Base-by-base conservation (phyloP, 768 basidiomycete species). In the Rhodotorula toruloides region DNA sequence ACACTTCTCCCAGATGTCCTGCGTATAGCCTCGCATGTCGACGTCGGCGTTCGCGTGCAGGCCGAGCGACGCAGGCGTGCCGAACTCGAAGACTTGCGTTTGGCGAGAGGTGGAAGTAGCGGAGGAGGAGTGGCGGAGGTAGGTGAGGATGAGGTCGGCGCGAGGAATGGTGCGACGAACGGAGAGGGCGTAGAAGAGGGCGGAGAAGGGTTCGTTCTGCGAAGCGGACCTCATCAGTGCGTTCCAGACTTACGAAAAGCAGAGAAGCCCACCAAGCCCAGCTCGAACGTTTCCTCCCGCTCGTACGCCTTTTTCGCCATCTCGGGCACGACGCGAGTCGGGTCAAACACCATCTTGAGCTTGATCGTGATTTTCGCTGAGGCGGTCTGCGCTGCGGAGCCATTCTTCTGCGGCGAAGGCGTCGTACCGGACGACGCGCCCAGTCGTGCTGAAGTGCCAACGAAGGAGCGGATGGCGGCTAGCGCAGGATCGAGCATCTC, bases 71-170 rank as follows among this genome's bases (percentile, higher is more conserved):
- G n/a, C 27, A 19, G 68, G 63, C 25, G 68, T 70, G 19, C 63
- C 68, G 21, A 65, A 70, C 8, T 64, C 63, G 63, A 49, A 70
- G 42, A 70, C 31, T 44, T 52, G 54, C 8, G 36, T 54, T n/a
- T 47, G 36, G 17, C 43, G 31, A 10, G 31, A 10, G 40, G 21
- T 21, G 9, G 54, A 9, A 14, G 31, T 10, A 14, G 52, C n/a
- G 17, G 13, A 4, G 36, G 48, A 40, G 37, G 27, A 3, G 31
- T 37, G 8, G n/a, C 32, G 32, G 34, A 40, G 14, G 47, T 61
- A 21, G 36, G 56, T 52, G 31, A 69, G 27, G 58, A 68, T 54
- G 42, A 69, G 54, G 19, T 56, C 13, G 42, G 16, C 36, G 22
- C 22, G 36, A 12, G 60, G 31, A 27, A 64, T 37, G 25, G 32